phyloP scores from a whole-genome alignment of 768 basidiomycete species.

The Dentipellis sp. region DNA sequence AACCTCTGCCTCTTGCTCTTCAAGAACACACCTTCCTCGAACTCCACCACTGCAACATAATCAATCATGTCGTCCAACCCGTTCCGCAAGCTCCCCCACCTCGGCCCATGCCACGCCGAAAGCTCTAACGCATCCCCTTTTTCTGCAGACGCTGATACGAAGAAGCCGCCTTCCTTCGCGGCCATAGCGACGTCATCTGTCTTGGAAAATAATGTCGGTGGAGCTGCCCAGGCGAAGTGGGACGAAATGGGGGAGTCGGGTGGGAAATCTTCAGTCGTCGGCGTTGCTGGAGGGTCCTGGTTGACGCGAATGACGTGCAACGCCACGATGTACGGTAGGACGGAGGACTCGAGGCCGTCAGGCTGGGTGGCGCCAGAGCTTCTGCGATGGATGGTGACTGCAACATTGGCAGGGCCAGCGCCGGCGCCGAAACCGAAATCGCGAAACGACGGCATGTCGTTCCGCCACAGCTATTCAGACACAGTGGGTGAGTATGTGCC shows the following conservation, averaged over 20 bases:
- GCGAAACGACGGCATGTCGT: background rate
- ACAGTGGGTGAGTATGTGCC: no score
- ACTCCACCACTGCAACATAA: background rate
- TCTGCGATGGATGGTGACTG: background rate
- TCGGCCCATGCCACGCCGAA: background rate
- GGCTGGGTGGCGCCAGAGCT: background rate
- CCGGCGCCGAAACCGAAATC: background rate
- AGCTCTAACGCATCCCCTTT: background rate
- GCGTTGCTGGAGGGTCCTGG: background rate
- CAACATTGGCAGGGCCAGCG: background rate
- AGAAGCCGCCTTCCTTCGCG: background rate
- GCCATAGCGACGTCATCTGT: background rate
- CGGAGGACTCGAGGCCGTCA: conserved; percentile 2
- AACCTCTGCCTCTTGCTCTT: background rate
- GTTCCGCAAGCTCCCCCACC: conserved; percentile 1
- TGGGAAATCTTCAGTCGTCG: background rate
- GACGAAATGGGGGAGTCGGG: background rate
- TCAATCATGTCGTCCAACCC: conserved; percentile 8
- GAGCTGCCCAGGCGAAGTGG: conserved; percentile 6
- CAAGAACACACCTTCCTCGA: conserved; percentile 1
- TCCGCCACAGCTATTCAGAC: background rate
- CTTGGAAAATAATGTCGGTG: conserved; percentile 5
- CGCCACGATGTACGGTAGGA: background rate
- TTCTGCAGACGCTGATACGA: background rate
- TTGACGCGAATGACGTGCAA: background rate